Base-by-base conservation (phyloP, 495 filamentous ascomycete genomes). In the Elasticomyces elasticus region DNA sequence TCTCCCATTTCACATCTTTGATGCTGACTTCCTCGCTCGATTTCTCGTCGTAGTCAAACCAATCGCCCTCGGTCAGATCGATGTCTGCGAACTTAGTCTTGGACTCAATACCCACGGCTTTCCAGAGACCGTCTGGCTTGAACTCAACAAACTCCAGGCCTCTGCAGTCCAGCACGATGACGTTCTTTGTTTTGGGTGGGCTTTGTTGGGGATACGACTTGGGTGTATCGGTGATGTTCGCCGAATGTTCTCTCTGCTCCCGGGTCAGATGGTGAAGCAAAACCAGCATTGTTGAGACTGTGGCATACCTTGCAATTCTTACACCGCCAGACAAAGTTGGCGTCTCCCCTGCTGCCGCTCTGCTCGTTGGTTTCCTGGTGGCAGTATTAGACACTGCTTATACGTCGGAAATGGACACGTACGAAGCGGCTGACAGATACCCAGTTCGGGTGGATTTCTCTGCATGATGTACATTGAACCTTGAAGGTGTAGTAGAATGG, bases 271-370 rank as follows among this genome's bases (percentile, higher is more conserved):
- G 35, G 19, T 4, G 35, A 3, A 40, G 35, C 5, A 17, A 5
- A 2, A n/a, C 2, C 5, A 5, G 35, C 3, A 17, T 40, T 40
- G 5, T 2, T 12, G 15, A 17, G 35, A 40, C 19, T 12, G 15
- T 19, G 33, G 23, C 22, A 27, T 20, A 67, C 64, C 62, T 68
- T 67, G 63, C 74, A 98, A 59, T 87, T 84, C 67, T 88, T 94
- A 76, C 92, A 98, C 65, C 81, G 86, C 91, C 91, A 97, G 43
- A 98, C 92, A 67, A 98, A 95, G 70, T 95, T 95, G 9, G 92
- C 94, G 69, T 97, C 90, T 42, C 92, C 92, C 44, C 86, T 79
- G 69, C 88, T 94, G 15, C 88, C 89, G 51, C 86, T 88, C 63
- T 94, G 81, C 50, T 95, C 91, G 62, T 89, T 83, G 48, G 68